Evolutionary conservation across 1,284 basidiomycete genomes (phyloP).

Genomic region (Microbotryum scabiosae): DNA sequence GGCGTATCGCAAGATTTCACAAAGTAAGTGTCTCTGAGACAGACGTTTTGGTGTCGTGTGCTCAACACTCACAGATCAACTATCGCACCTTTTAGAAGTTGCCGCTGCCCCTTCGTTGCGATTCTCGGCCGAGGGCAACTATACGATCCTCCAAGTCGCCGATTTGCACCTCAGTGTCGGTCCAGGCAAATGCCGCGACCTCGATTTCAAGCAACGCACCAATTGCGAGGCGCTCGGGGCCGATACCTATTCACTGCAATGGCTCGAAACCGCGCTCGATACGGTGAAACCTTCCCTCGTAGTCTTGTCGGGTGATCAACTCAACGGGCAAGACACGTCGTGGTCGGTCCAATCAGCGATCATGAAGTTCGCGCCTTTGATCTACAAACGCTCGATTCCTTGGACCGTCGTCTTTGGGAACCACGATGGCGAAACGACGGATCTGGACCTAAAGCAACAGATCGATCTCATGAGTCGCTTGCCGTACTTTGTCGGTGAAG

Average conservation of each 20-base stretch:
- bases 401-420: conserved; percentile 88
- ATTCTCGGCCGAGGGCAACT: conserved; percentile 70
- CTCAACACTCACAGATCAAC: conserved; percentile 29
- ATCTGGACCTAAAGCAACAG: conserved; percentile 47
- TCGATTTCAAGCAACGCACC: conserved; percentile 14
- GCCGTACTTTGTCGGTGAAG: conserved; percentile 72
- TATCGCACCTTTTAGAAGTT: conserved; percentile 11
- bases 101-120: conserved; percentile 53
- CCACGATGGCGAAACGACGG: conserved; percentile 68
- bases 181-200: conserved; percentile 32
- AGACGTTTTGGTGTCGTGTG: conserved; percentile 33
- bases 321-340: conserved; percentile 58
- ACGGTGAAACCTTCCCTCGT: conserved; percentile 80
- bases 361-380: conserved; percentile 72
- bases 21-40: not conserved
- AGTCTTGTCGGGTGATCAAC: conserved; percentile 46
- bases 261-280: conserved; percentile 64
- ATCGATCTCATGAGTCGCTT: conserved; percentile 56
- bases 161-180: conserved; percentile 61
- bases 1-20: conserved; percentile 16
- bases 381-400: conserved; percentile 65
- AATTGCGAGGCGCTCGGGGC: conserved; percentile 20
- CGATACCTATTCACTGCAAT: conserved; percentile 62
- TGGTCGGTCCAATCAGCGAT: conserved; percentile 81
- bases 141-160: conserved; percentile 81